These are phyloP conservation scores for Mallotus repandus DNA, from an alignment of 441 rosid species.

Conservation along the genomic window DNA sequence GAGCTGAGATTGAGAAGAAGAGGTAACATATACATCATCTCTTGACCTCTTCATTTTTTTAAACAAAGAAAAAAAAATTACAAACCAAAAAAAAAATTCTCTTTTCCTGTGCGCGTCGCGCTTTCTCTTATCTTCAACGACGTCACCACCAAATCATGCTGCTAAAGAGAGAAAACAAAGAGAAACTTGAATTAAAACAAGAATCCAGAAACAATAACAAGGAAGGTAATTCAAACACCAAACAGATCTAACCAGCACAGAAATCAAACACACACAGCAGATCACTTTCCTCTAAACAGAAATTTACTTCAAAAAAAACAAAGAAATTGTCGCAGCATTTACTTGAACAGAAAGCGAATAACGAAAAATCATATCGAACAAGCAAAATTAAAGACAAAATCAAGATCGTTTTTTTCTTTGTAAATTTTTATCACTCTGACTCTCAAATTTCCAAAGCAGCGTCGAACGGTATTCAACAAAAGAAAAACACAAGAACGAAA, in stretches of 20 bases:
- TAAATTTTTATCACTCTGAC: too few species aligned
- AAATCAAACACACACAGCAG: slow-evolving; percentile 3
- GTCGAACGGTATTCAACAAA: neutral
- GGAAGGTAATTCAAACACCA: slow-evolving; percentile 14
- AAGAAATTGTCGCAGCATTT: slow-evolving; percentile 19
- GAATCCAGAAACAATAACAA: slow-evolving; percentile 26
- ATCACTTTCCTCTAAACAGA: slow-evolving; percentile 5
- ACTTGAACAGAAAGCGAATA: slow-evolving; percentile 22
- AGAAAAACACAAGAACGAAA: neutral
- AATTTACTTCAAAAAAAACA: neutral
- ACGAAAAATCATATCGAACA: neutral
- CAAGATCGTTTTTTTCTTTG: neutral
- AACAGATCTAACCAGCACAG: slow-evolving; percentile 49
- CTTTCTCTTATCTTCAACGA: slow-evolving; percentile 26
- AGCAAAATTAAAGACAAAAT: neutral
- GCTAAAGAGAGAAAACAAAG: slow-evolving; percentile 7
- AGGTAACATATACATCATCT: slow-evolving; percentile 55
- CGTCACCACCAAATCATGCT: slow-evolving; percentile 36
- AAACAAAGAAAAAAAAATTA: too few species aligned
- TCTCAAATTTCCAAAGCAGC: neutral
- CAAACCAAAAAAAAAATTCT: slow-evolving; percentile 7
- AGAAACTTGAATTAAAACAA: slow-evolving; percentile 24
- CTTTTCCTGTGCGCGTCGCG: slow-evolving; percentile 14
- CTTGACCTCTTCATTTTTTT: slow-evolving; percentile 76
- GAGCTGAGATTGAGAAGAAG: slow-evolving; percentile 37